Percentiles rank a stretch among this genome's conserved stretches.
These are phyloP conservation scores for Triticum urartu DNA, from an alignment of 176 grass and related monocot genomes.

Conservation along the genomic window DNA sequence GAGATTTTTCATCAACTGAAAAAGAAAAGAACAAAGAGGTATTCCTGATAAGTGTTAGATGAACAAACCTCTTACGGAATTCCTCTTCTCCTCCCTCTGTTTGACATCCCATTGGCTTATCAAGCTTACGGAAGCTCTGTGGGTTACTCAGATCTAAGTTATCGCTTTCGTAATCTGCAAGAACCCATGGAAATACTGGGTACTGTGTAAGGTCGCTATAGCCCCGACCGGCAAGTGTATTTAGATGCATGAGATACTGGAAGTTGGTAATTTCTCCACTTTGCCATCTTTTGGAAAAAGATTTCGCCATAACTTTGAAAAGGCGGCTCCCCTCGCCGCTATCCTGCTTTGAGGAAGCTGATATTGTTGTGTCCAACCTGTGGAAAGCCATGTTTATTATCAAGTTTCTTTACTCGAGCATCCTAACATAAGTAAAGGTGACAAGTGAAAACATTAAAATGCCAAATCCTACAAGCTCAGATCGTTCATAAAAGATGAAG, in stretches of 20 bases:
- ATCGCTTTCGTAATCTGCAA: constrained; percentile 93
- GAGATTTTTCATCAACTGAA: neutral
- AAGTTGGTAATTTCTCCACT: constrained; percentile 99
- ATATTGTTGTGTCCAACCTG: constrained; percentile 99
- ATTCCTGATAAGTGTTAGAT: constrained; percentile 5
- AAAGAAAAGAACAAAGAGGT: constrained; percentile 27
- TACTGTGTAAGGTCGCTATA: constrained; percentile 99
- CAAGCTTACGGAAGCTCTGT: constrained; percentile 84
- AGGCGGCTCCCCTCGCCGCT: constrained; percentile 85
- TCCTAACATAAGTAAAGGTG: constrained; percentile 26
- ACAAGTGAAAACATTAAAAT: constrained; percentile 27
- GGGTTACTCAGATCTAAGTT: constrained; percentile 80
- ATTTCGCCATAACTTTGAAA: constrained; percentile 83
- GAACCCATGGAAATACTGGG: constrained; percentile 99
- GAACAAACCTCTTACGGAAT: constrained; percentile 86
- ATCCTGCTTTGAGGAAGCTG: constrained; percentile 90
- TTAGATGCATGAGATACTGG: constrained; percentile 99
- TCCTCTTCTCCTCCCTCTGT: constrained; percentile 88
- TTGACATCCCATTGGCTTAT: constrained; percentile 99
- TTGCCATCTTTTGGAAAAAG: constrained; percentile 97
- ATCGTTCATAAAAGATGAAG: constrained; percentile 11
- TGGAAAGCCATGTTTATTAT: constrained; percentile 17
- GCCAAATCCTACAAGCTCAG: neutral
- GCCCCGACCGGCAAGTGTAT: constrained; percentile 94
- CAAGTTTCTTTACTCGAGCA: constrained; percentile 1